These are phyloP conservation scores for Meripilus lineatus DNA, from an alignment of 1,284 basidiomycete genomes.

Conservation along the genomic window DNA sequence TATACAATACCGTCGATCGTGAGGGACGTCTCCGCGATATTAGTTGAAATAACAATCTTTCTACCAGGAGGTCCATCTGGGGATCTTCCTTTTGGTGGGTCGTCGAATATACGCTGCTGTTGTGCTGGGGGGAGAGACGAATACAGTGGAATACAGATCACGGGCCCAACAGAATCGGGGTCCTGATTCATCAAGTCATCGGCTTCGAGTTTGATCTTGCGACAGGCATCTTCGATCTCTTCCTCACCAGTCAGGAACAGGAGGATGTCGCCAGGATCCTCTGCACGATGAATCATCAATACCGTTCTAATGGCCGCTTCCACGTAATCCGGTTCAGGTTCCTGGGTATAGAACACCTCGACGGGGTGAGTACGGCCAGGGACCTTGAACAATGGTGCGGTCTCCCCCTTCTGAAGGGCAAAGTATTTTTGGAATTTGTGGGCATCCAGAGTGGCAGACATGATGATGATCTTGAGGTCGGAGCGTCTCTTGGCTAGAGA, in stretches of 20 bases:
- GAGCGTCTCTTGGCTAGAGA: conserved; percentile 73
- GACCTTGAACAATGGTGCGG: conserved; percentile 91
- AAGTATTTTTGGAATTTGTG: conserved; percentile 98
- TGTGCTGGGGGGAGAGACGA: conserved; percentile 90
- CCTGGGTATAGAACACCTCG: conserved; percentile 94
- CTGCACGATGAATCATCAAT: conserved; percentile 95
- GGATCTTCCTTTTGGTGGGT: conserved; percentile 62
- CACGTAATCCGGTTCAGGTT: conserved; percentile 95
- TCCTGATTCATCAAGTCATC: conserved; percentile 74
- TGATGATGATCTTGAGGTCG: conserved; percentile 97
- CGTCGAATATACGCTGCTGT: conserved; percentile 94
- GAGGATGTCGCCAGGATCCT: conserved; percentile 91
- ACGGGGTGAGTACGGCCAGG: conserved; percentile 96
- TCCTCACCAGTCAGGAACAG: conserved; percentile 98
- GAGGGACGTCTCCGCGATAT: conserved; percentile 96
- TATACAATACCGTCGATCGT: conserved; percentile 99
- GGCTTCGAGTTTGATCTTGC: conserved; percentile 88
- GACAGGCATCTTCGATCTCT: conserved; percentile 96
- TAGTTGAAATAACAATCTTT: conserved; percentile 95
- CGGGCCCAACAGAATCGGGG: conserved; percentile 74
- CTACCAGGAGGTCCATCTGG: conserved; percentile 79
- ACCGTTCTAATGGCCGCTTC: conserved; percentile 97
- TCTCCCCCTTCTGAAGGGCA: conserved; percentile 42
- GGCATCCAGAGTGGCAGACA: conserved; percentile 97
- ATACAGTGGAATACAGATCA: conserved; percentile 90